Evolutionary conservation across 208 protist genomes (phyloP).

Genomic region (Leptomonas pyrrhocoris): DNA sequence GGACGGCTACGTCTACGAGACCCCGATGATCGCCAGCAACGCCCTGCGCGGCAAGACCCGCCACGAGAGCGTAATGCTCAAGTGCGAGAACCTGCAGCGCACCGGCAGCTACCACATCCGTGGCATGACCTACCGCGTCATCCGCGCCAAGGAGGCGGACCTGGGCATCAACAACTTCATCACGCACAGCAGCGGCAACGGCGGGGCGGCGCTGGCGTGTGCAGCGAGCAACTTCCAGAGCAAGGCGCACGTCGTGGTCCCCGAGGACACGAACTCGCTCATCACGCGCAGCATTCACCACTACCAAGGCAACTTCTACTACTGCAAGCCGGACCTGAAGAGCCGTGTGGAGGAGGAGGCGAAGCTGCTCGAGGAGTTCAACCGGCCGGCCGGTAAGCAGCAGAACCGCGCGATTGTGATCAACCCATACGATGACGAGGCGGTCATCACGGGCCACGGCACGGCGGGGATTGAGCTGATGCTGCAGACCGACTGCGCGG

Average conservation of each 20-base stretch:
- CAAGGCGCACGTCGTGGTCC: constrained; percentile 90
- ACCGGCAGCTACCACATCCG: constrained; percentile 76
- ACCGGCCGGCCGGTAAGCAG: constrained; percentile 39
- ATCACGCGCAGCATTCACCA: constrained; percentile 76
- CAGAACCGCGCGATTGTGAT: constrained; percentile 77
- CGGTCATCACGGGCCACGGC: constrained; percentile 91
- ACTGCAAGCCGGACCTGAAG: constrained; percentile 56
- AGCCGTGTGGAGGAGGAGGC: constrained; percentile 42
- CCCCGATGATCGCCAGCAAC: constrained; percentile 67
- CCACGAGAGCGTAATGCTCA: constrained; percentile 66
- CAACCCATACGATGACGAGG: constrained; percentile 92
- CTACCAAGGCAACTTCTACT: constrained; percentile 59
- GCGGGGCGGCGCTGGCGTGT: constrained; percentile 91
- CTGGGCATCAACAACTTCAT: constrained; percentile 80
- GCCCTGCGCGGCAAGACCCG: constrained; percentile 47
- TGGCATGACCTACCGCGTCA: constrained; percentile 74
- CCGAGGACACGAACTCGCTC: constrained; percentile 67
- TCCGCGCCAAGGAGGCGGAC: constrained; percentile 70
- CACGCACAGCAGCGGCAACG: constrained; percentile 92
- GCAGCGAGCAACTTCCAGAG: constrained; percentile 76
- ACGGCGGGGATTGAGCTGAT: constrained; percentile 91
- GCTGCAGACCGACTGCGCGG: constrained; percentile 72
- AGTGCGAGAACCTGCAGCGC: constrained; percentile 85
- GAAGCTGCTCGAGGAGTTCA: constrained; percentile 48
- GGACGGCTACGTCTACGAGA: constrained; percentile 71